Conservation (phyloP, 176 grass and related monocot species). For the Typha latifolia region DNA sequence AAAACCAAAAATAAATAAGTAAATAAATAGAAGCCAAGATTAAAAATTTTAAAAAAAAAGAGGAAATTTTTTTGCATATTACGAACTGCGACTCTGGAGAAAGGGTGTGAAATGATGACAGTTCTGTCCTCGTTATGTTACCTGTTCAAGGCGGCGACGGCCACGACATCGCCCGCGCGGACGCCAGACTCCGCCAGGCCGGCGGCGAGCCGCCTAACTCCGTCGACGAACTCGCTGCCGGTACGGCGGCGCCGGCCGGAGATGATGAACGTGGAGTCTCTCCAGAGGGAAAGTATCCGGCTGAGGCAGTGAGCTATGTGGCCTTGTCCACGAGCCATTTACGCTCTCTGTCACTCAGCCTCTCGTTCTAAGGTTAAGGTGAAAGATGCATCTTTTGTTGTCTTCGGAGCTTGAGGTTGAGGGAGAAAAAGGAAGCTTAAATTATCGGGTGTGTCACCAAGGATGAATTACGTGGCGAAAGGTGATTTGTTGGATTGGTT, state of each 20-base stretch:
- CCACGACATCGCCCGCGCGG: constrained; percentile 32
- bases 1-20: neutral
- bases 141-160: constrained; percentile 78
- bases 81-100: neutral
- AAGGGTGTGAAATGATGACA: no score
- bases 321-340: constrained; percentile 16
- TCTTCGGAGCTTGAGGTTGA: no score
- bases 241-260: constrained; percentile 10
- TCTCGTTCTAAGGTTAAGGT: neutral
- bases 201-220: constrained; percentile 34
- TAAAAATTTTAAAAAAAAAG: no score
- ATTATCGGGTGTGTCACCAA: neutral
- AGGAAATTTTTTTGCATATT: constrained; percentile 2
- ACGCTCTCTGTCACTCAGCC: neutral
- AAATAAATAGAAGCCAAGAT: neutral
- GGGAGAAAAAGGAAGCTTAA: neutral
- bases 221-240: constrained; percentile 31
- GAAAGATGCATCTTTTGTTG: neutral
- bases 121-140: neutral
- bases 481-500: no score
- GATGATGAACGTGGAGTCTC: constrained; percentile 1
- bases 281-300: constrained; percentile 14
- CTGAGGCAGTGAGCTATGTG: constrained; percentile 63
- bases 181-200: constrained; percentile 38
- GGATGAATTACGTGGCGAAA: neutral